Evolutionary conservation across 495 filamentous ascomycete species (phyloP).

Genomic region (Penicillium fimorum): DNA sequence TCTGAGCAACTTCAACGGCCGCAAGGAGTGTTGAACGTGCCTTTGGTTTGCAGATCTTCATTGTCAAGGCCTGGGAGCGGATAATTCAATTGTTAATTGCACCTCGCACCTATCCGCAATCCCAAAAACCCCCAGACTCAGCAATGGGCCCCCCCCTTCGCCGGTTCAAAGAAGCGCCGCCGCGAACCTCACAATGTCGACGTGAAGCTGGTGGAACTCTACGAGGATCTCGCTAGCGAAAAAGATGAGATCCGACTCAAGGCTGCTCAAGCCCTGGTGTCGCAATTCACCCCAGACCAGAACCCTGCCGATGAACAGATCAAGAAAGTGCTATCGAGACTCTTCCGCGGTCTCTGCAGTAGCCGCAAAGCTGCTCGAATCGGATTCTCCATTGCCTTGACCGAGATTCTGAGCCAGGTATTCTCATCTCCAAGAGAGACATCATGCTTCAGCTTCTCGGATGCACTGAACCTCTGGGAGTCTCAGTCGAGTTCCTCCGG

Average conservation of each 20-base stretch:
- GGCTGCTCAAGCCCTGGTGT: conserved; percentile 46
- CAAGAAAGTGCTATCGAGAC: conserved; percentile 51
- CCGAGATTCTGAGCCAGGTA: conserved; percentile 70
- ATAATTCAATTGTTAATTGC: conserved; percentile 1
- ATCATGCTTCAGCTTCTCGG: conserved; percentile 42
- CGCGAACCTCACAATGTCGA: conserved; percentile 48
- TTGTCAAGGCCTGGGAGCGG: conserved; percentile 7
- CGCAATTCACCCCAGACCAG: conserved; percentile 46
- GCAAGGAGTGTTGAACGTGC: conserved; percentile 18
- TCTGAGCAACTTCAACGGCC: conserved; percentile 17
- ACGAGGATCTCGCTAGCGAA: conserved; percentile 54
- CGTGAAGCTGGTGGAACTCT: conserved; percentile 52
- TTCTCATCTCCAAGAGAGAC: conserved; percentile 30
- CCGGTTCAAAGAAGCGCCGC: conserved; percentile 46
- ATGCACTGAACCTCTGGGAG: conserved; percentile 63
- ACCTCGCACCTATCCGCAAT: conserved; percentile 6
- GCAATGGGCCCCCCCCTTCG: conserved; percentile 28
- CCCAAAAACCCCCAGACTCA: not conserved
- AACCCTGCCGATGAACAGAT: conserved; percentile 42
- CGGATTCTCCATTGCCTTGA: conserved; percentile 88
- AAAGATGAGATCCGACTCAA: conserved; percentile 51
- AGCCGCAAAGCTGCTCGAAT: conserved; percentile 83
- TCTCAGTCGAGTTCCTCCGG: conserved; percentile 63
- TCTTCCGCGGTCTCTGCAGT: conserved; percentile 87
- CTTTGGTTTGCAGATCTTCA: conserved; percentile 3